These are phyloP conservation scores for Mycena galopus DNA, from an alignment of 768 basidiomycete species.

Conservation along the genomic window DNA sequence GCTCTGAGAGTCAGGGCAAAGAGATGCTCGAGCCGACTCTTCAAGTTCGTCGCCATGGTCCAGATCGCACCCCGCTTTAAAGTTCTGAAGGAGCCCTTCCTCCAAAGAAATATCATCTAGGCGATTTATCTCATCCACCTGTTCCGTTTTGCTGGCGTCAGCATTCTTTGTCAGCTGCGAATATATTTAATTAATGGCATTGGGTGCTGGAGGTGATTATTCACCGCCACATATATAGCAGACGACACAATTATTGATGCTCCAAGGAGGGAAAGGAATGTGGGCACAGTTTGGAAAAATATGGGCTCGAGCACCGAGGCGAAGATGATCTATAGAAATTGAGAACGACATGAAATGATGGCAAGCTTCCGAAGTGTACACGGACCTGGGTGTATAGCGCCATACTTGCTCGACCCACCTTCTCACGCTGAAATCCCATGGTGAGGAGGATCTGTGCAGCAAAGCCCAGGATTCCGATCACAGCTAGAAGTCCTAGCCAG, in stretches of 20 bases:
- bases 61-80: not conserved
- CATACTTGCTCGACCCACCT: conserved; percentile 71
- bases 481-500: conserved; percentile 60
- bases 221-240: conserved; percentile 76
- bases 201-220: conserved; percentile 35
- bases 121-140: not conserved
- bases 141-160: not conserved
- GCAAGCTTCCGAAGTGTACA: conserved; percentile 15
- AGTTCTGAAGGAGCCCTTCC: conserved; percentile 16
- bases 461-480: conserved; percentile 69
- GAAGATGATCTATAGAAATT: conserved; percentile 69
- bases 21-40: not conserved
- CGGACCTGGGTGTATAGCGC: conserved; percentile 66
- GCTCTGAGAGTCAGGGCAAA: not conserved
- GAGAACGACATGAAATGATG: not conserved
- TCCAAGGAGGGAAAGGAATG: conserved; percentile 71
- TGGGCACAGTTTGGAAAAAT: conserved; percentile 72
- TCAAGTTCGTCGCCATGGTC: not conserved
- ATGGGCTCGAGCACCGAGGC: conserved; percentile 73
- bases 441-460: conserved; percentile 67
- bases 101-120: conserved; percentile 19
- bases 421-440: conserved; percentile 73
- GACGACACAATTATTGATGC: conserved; percentile 72
- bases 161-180: conserved; percentile 17
- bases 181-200: not conserved